phyloP scores from a whole-genome alignment of 192 early-diverging fungal genomes.

The Rhizophagus sp. region DNA sequence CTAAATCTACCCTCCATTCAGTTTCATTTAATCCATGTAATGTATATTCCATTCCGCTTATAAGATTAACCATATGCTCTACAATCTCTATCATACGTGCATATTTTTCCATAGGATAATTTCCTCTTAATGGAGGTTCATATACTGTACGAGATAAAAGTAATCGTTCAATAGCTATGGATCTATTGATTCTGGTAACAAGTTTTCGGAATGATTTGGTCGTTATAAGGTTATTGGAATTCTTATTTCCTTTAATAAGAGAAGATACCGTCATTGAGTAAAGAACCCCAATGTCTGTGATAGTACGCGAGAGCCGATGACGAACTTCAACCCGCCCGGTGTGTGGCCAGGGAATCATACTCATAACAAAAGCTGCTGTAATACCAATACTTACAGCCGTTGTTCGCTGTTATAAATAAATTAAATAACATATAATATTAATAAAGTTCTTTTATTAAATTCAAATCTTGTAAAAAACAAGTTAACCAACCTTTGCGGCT shows the following conservation, averaged over 20 bases:
- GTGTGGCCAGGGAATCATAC: slow-evolving; percentile 34
- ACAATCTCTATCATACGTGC: slow-evolving; percentile 34
- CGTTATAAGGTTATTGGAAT: neutral
- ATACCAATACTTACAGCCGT: slow-evolving; percentile 36
- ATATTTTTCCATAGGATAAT: slow-evolving; percentile 37
- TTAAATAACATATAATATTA: neutral
- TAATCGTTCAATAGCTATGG: slow-evolving; percentile 35
- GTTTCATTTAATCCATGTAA: slow-evolving; percentile 32
- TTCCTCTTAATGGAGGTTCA: slow-evolving; percentile 41
- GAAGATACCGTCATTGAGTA: slow-evolving; percentile 40
- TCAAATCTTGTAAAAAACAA: neutral
- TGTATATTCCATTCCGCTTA: slow-evolving; percentile 36
- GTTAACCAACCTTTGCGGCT: slow-evolving; percentile 4
- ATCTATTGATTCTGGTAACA: slow-evolving; percentile 33
- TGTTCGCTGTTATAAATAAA: slow-evolving; percentile 32
- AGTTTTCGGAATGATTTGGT: slow-evolving; percentile 36
- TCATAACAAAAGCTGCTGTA: slow-evolving; percentile 34
- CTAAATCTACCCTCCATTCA: slow-evolving; percentile 34
- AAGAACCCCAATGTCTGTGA: slow-evolving; percentile 37
- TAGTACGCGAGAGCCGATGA: slow-evolving; percentile 34
- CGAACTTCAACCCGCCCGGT: slow-evolving; percentile 42
- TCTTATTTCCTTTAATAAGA: slow-evolving; percentile 27
- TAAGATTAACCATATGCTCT: slow-evolving; percentile 39
- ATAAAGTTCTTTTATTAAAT: neutral
- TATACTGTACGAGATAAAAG: slow-evolving; percentile 41